Conservation (phyloP, 202 grass and related monocot genomes). For the Zoysia matrella region DNA sequence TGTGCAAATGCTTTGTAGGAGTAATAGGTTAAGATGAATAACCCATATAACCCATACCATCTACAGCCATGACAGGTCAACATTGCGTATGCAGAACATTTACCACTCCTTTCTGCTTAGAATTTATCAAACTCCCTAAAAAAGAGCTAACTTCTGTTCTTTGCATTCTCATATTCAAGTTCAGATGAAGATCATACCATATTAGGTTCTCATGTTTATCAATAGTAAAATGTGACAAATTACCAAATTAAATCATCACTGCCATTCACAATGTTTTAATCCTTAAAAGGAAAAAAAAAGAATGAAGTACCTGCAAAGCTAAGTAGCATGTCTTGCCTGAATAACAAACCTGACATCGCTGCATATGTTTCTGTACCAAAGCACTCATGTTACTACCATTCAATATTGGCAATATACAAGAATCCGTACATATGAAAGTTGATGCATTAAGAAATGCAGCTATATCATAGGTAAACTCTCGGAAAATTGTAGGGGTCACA, state of each 20-base stretch:
- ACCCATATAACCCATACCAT: not conserved
- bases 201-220: conserved; percentile 13
- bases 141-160: not conserved
- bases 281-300: conserved; percentile 5
- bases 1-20: conserved; percentile 9
- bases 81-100: conserved; percentile 15
- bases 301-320: conserved; percentile 82
- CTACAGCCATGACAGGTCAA: not conserved
- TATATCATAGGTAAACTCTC: conserved; percentile 1
- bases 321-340: conserved; percentile 90
- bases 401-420: conserved; percentile 13
- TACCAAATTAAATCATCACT: conserved; percentile 26
- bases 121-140: conserved; percentile 22
- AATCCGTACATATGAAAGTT: conserved; percentile 22
- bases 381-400: conserved; percentile 43
- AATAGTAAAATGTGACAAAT: not conserved
- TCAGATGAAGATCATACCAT: not conserved
- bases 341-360: conserved; percentile 85
- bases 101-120: not conserved
- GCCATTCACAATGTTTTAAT: conserved; percentile 13
- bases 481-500: conserved; percentile 6
- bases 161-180: conserved; percentile 10
- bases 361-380: conserved; percentile 82
- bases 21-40: not conserved
- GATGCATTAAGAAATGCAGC: not conserved